These are phyloP conservation scores for Psidium guajava DNA, from an alignment of 345 rosid genomes.

Conservation along the genomic window DNA sequence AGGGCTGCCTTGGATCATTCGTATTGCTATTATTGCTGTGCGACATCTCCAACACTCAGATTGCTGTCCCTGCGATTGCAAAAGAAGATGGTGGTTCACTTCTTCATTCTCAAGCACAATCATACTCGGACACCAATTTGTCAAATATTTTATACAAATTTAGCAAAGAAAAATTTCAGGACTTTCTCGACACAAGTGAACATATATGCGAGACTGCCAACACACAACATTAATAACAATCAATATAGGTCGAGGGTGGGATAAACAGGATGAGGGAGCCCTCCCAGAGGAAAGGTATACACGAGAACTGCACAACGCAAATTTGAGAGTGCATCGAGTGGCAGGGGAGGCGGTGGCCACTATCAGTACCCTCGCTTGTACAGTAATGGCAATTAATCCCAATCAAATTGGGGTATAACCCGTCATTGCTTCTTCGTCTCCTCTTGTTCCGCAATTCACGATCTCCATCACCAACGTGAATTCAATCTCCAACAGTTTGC, in stretches of 20 bases:
- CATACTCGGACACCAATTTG: not conserved
- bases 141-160: not conserved
- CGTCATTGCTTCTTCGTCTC: not conserved
- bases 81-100: not conserved
- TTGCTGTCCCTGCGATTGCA: not conserved
- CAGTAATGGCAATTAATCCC: not conserved
- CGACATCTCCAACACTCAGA: slow-evolving; percentile 26
- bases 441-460: not conserved
- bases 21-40: slow-evolving; percentile 22
- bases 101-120: not conserved
- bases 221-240: not conserved
- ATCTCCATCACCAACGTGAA: not conserved
- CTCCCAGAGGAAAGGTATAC: not conserved
- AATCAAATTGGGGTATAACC: not conserved
- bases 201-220: not conserved
- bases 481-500: not conserved
- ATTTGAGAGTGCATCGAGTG: not conserved
- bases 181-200: not conserved
- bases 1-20: slow-evolving; percentile 87
- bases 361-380: not conserved
- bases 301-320: not conserved
- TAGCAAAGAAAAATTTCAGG: not conserved
- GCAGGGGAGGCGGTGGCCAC: not conserved
- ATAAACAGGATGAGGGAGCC: not conserved
- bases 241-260: not conserved